These are phyloP conservation scores for Scutellaria minor DNA, from an alignment of 257 asterid species.

Conservation along the genomic window DNA sequence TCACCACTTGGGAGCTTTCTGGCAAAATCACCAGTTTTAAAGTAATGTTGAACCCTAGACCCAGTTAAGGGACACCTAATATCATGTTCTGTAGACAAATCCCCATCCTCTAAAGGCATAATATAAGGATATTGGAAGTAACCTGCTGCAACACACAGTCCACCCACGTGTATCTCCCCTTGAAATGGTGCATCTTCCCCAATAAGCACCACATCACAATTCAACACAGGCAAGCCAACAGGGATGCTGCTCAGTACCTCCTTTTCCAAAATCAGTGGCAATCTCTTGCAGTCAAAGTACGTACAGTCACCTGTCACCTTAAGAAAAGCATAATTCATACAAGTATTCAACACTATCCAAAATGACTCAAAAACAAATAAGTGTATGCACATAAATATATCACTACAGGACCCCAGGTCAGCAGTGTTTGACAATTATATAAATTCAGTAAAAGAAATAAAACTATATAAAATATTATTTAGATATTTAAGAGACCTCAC, in stretches of 20 bases:
- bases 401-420: slow-evolving; percentile 18
- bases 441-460: slow-evolving; percentile 22
- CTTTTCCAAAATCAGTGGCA: slow-evolving; percentile 61
- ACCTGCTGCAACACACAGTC: slow-evolving; percentile 81
- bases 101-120: slow-evolving; percentile 49
- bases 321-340: slow-evolving; percentile 27
- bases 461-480: neutral
- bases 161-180: slow-evolving; percentile 84
- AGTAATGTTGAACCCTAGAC: slow-evolving; percentile 45
- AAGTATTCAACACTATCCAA: slow-evolving; percentile 22
- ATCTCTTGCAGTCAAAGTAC: slow-evolving; percentile 84
- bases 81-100: slow-evolving; percentile 38
- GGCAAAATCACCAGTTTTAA: slow-evolving; percentile 88
- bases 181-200: slow-evolving; percentile 70
- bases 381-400: neutral
- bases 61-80: slow-evolving; percentile 18
- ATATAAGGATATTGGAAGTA: slow-evolving; percentile 68
- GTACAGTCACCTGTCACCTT: slow-evolving; percentile 98
- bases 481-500: neutral
- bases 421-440: neutral
- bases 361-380: slow-evolving; percentile 21
- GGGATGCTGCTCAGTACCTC: slow-evolving; percentile 71
- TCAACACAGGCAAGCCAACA: slow-evolving; percentile 69
- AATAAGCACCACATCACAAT: slow-evolving; percentile 70
- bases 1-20: slow-evolving; percentile 82